Conservation (phyloP, 306 rosid species). For the Benincasa hispida region DNA sequence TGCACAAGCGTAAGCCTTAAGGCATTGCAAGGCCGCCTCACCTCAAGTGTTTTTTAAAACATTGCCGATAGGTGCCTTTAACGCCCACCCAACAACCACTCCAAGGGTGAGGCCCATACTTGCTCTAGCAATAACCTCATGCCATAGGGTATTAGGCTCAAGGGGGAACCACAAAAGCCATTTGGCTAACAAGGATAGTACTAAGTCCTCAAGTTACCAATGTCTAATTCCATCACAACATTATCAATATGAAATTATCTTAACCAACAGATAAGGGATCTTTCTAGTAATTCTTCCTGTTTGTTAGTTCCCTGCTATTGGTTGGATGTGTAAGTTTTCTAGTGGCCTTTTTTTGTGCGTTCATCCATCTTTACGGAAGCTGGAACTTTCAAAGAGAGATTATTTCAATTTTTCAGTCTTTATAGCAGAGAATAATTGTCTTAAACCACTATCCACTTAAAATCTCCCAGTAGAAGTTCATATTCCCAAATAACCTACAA, state of each 20-base stretch:
- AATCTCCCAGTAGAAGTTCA: neutral
- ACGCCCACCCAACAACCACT: no score
- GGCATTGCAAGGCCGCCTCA: no score
- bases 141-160: no score
- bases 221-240: neutral
- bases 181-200: no score
- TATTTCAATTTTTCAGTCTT: neutral
- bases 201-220: neutral
- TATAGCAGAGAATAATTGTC: neutral
- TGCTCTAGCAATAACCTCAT: no score
- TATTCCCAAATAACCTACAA: neutral
- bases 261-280: neutral
- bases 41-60: no score
- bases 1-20: no score
- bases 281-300: neutral
- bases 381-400: neutral
- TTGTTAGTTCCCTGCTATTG: neutral
- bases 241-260: neutral
- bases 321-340: neutral
- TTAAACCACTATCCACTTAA: neutral
- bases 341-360: neutral
- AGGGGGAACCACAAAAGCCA: no score
- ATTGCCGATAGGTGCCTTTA: no score
- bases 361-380: neutral
- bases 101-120: no score